Conservation (phyloP, 306 rosid species). For the Senna tora region DNA sequence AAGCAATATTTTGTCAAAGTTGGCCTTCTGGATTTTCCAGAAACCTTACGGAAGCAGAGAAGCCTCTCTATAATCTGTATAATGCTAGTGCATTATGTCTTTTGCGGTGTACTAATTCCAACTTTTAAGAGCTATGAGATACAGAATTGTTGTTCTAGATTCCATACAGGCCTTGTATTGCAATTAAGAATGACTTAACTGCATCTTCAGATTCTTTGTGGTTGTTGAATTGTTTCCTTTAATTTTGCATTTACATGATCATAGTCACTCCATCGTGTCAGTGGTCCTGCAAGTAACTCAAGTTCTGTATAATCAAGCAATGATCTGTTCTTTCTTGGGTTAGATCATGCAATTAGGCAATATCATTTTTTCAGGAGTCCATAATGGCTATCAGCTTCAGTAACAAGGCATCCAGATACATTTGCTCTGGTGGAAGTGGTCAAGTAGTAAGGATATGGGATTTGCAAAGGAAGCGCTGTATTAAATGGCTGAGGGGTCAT, state of each 20-base stretch:
- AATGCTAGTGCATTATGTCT: constrained; percentile 8
- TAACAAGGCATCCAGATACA: constrained; percentile 92
- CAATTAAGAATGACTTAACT: constrained; percentile 17
- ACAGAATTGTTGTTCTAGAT: constrained; percentile 7
- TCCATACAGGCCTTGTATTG: constrained; percentile 3
- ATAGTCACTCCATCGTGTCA: constrained; percentile 12
- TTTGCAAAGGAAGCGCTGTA: constrained; percentile 92
- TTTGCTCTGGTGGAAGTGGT: constrained; percentile 94
- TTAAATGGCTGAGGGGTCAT: constrained; percentile 93
- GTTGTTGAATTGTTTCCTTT: constrained; percentile 1
- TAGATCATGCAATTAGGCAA: constrained; percentile 9
- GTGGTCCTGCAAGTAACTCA: constrained; percentile 31
- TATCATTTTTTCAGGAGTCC: constrained; percentile 62
- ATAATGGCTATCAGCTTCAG: constrained; percentile 85
- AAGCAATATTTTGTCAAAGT: constrained; percentile 8
- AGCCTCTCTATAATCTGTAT: not conserved
- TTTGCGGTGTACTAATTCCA: constrained; percentile 3
- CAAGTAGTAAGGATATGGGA: constrained; percentile 99
- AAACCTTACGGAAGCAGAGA: not conserved
- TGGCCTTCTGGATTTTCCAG: not conserved
- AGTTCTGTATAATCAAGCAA: constrained; percentile 16
- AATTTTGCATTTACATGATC: constrained; percentile 24
- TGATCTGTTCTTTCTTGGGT: constrained; percentile 14
- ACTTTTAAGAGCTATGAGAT: not conserved
- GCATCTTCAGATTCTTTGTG: constrained; percentile 4